Percentiles rank a stretch among this genome's conserved stretches.
These are phyloP conservation scores for Malassezia sympodialis DNA, from an alignment of 1,284 basidiomycete genomes.

Conservation along the genomic window DNA sequence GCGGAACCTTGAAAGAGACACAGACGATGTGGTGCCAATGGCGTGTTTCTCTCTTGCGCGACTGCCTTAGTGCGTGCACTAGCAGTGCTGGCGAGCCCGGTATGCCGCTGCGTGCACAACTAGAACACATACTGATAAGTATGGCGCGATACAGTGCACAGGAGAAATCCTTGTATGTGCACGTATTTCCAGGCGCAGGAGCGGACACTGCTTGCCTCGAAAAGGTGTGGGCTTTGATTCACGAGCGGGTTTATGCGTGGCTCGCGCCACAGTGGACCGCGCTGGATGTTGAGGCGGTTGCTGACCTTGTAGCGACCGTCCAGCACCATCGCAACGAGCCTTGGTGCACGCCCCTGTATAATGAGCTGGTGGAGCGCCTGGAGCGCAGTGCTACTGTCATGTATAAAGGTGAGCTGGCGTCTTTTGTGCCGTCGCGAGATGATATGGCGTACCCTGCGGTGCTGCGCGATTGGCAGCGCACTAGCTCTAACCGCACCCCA, in stretches of 20 bases:
- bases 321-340: neutral
- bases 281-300: neutral
- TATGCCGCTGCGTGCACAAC: neutral
- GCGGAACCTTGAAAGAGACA: neutral
- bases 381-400: neutral
- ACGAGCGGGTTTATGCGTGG: neutral
- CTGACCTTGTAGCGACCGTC: neutral
- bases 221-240: neutral
- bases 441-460: conserved; percentile 4
- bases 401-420: neutral
- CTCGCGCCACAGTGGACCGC: neutral
- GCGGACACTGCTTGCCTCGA: neutral
- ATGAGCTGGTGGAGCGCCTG: conserved; percentile 1
- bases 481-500: neutral
- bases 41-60: conserved; percentile 1
- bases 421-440: neutral
- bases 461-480: neutral
- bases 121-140: neutral
- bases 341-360: conserved; percentile 1
- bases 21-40: neutral
- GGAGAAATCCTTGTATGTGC: neutral
- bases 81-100: neutral
- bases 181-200: neutral
- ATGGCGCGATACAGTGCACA: neutral
- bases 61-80: neutral